Conservation (phyloP, 148 eudicot species). For the Chenopodium suecicum region DNA sequence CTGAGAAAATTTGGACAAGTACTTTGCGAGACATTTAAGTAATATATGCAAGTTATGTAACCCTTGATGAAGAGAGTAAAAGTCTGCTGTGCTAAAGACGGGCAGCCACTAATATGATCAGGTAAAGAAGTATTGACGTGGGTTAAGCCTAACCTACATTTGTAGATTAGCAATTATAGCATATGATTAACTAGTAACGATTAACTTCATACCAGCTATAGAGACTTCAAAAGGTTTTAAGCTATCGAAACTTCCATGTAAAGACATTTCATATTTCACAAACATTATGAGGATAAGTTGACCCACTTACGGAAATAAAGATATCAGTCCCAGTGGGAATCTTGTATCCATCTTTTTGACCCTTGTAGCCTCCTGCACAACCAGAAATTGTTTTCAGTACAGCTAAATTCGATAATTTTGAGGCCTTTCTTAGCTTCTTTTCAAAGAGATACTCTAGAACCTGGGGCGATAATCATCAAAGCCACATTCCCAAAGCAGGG, state of each 20-base stretch:
- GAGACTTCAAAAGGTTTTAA: background rate
- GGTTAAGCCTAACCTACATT: background rate
- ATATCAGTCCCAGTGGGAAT: conserved; percentile 92
- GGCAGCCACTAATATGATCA: background rate
- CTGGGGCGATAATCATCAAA: background rate
- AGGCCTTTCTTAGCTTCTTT: background rate
- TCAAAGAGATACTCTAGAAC: background rate
- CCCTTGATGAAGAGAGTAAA: too few species aligned
- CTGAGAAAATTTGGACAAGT: too few species aligned
- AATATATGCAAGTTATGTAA: too few species aligned
- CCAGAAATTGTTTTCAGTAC: background rate
- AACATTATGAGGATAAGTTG: background rate
- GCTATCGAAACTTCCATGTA: background rate
- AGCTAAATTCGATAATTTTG: background rate
- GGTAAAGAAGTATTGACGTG: background rate
- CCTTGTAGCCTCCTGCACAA: conserved; percentile 79
- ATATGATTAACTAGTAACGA: background rate
- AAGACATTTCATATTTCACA: background rate
- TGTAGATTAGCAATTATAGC: background rate
- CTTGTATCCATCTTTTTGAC: conserved; percentile 67
- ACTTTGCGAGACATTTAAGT: too few species aligned
- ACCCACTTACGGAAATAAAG: conserved; percentile 73
- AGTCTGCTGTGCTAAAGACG: background rate
- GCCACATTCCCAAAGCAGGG: background rate
- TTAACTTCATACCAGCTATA: background rate